Evolutionary conservation across 345 rosid species (phyloP), one percentile per base, ranked within the genome.

Genomic region (Bruguiera parviflora): DNA sequence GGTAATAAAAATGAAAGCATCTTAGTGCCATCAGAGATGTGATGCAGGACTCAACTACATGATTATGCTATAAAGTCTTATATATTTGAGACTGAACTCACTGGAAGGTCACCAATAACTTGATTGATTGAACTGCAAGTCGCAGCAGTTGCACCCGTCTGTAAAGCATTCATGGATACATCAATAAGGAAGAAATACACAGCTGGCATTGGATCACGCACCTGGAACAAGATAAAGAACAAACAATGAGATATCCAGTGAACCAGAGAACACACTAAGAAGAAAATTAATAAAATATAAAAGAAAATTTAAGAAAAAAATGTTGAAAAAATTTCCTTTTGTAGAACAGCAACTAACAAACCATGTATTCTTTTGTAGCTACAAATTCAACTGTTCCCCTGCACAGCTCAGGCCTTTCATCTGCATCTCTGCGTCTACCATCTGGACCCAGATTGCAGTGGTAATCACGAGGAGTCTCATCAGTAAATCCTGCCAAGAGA

Each of bases 361-460:
- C 98, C 98, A 86, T 89, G 72, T 87, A 93, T 77, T 93, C 98
- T 79, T 88, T 86, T 5, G 97, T 68, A 18, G 98, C 97, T 76
- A 85, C 89, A 85, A 89, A 91, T 77, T 92, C 92, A 71, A 93
- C 97, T 15, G 96, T 83, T 78, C 98, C 98, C 78, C 88, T 84
- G 78, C 96, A 93, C 66, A 93, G 86, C 83, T 93, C 98, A 62
- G 96, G 96, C 83, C 98, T 93, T 63, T 93, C 93, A 83, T 93
- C 89, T 52, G 94, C 96, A 86, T 93, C 98, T 73, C 97, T 88
- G 58, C 93, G 93, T 77, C 90, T 81, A 74, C 96, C 96, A 85
- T 92, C 92, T 43, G 96, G 96, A 75, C 93, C 96, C 56, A 90
- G 86, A 83, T 88, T 85, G 90, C 96, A 90, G 68, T 79, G 90